Conservation (phyloP, 2,329 filamentous ascomycete genomes). For the Cryoendolithus antarcticus region DNA sequence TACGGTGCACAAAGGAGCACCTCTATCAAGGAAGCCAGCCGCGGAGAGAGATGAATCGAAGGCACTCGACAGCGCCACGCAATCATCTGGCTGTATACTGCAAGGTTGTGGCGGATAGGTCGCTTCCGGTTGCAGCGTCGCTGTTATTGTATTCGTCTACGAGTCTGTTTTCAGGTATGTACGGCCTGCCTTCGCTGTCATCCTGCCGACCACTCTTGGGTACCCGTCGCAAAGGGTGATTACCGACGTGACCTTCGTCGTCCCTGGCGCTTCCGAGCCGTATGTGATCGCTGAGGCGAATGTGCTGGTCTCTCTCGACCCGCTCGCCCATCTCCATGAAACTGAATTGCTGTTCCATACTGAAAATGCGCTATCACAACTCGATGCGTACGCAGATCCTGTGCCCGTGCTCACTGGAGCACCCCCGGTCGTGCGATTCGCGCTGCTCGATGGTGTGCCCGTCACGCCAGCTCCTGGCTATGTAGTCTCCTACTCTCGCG, state of each 20-base stretch:
- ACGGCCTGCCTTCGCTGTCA: not conserved
- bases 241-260: conserved; percentile 3
- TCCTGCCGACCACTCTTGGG: conserved; percentile 7
- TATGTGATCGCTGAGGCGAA: conserved; percentile 3
- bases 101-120: conserved; percentile 6
- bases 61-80: conserved; percentile 4
- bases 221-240: conserved; percentile 14
- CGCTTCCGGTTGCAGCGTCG: not conserved
- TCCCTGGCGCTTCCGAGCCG: not conserved
- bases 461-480: too few species aligned
- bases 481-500: too few species aligned
- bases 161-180: conserved; percentile 2
- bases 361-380: not conserved
- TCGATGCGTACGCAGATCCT: conserved; percentile 4
- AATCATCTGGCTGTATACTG: conserved; percentile 4
- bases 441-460: too few species aligned
- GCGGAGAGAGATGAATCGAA: conserved; percentile 2
- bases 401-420: conserved; percentile 1
- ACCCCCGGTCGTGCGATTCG: too few species aligned
- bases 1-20: conserved; percentile 6
- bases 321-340: not conserved
- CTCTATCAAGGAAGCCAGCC: not conserved
- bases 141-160: conserved; percentile 6
- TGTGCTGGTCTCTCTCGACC: conserved; percentile 1
- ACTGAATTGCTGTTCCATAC: conserved; percentile 4